Conservation (phyloP, 2,329 filamentous ascomycete species). For the Sphaerostilbella broomeana region DNA sequence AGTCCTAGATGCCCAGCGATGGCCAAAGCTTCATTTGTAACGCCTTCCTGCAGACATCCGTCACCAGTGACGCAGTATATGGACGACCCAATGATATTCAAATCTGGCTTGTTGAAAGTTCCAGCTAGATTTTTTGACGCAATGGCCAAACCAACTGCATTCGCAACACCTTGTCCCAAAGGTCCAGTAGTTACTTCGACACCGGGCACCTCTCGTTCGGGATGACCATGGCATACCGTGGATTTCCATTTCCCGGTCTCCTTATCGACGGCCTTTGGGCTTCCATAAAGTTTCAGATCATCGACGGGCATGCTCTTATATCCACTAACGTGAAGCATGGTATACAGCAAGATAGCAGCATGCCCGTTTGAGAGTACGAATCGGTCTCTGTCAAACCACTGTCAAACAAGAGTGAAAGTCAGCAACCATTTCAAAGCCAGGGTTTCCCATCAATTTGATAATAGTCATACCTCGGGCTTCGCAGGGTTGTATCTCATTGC, state of each 20-base stretch:
- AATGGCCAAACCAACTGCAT: slow-evolving; percentile 52
- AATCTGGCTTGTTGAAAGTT: slow-evolving; percentile 44
- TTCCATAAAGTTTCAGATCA: background rate
- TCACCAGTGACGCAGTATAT: slow-evolving; percentile 50
- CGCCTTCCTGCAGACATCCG: slow-evolving; percentile 47
- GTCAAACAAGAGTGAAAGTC: too few relatives aligned
- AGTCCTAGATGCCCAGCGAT: slow-evolving; percentile 49
- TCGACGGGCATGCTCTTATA: background rate
- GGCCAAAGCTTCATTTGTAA: slow-evolving; percentile 48
- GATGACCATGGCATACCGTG: slow-evolving; percentile 36
- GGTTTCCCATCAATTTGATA: too few relatives aligned
- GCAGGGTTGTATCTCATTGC: slow-evolving; percentile 52
- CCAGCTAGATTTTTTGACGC: slow-evolving; percentile 49
- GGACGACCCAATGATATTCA: slow-evolving; percentile 42
- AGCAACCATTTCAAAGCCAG: too few relatives aligned
- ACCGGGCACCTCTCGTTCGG: slow-evolving; percentile 51
- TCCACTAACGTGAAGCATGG: background rate
- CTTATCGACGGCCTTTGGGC: background rate
- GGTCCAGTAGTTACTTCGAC: slow-evolving; percentile 55
- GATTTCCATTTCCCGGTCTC: background rate
- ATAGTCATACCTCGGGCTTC: too few relatives aligned
- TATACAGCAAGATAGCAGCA: slow-evolving; percentile 44
- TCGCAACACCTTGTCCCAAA: slow-evolving; percentile 53
- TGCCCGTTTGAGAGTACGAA: slow-evolving; percentile 58
- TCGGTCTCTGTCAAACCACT: slow-evolving; percentile 55